A percentile compares a stretch with the other conserved stretches of the same genome.
Conservation (phyloP, 169 alveolate genomes). For the Theileria annulata region DNA sequence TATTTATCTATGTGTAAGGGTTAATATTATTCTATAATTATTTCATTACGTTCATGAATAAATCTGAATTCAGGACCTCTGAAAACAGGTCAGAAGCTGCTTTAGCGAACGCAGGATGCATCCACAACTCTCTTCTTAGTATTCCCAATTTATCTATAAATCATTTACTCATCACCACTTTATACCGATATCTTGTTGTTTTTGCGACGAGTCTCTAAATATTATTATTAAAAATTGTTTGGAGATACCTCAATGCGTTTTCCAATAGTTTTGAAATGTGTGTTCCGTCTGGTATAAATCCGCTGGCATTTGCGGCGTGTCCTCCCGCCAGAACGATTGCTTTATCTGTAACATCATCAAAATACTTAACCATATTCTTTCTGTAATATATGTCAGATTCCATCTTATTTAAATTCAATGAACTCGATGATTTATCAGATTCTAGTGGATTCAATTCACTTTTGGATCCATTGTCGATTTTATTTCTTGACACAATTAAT, state of each 20-base stretch:
- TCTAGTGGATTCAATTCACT: not conserved
- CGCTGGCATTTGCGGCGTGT: constrained; percentile 79
- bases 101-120: constrained; percentile 66
- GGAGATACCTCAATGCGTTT: constrained; percentile 14
- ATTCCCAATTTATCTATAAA: constrained; percentile 38
- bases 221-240: constrained; percentile 19
- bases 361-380: not conserved
- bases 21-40: not conserved
- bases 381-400: not conserved
- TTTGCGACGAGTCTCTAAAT: constrained; percentile 22
- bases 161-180: constrained; percentile 12
- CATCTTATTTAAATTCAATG: not conserved
- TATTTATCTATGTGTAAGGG: not conserved
- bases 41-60: constrained; percentile 42
- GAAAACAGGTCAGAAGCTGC: constrained; percentile 61
- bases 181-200: not conserved
- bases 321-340: constrained; percentile 81
- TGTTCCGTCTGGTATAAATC: constrained; percentile 77
- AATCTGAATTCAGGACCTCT: constrained; percentile 41
- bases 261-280: constrained; percentile 66
- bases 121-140: constrained; percentile 54
- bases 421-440: not conserved
- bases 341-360: constrained; percentile 65
- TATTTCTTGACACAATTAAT: not conserved
- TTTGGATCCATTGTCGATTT: not conserved